Evolutionary conservation across 1,139 yeast genomes (phyloP), one percentile per base, ranked within the genome.

Genomic region (Lodderomyces elongisporus): DNA sequence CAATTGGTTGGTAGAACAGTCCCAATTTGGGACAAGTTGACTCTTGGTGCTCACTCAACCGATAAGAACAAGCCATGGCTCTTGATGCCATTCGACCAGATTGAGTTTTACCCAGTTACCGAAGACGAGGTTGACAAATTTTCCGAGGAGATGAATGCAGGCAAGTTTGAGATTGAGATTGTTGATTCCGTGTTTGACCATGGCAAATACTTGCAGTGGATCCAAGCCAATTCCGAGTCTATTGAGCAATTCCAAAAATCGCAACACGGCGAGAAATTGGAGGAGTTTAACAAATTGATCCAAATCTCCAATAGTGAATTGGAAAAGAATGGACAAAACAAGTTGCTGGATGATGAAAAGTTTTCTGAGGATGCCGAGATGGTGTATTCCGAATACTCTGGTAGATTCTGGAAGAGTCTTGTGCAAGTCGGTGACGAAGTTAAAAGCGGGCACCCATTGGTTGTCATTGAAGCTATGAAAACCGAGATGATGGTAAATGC

Each of bases 381-480:
- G 65, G 87, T 89, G 20, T 88, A 88, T 56, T 89, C 96, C 14
- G 96, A 91, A 56, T 91, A 79, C 53, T 84, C 95, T 9, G 98
- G 97, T 37, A 72, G 97, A 47, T 88, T 91, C 76, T 91, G 97
- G 98, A 91, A 91, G 60, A 77, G 93, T 2, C 66, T 88, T 46
- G 94, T 83, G 22, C 63, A 70, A 35, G 89, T 74, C 29, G 96
- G 96, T n/a, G 93, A 84, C 46, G 60, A 46, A 14, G 94, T 91
- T 21, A 64, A 66, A 34, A 72, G 65, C 37, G 94, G 89, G 23
- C 91, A 85, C 49, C 88, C 88, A 4, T 67, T 91, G 43, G 74
- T 91, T 42, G 87, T 91, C 34, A 85, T 91, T 38, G 97, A 91
- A 58, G 97, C 97, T 35, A 91, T 91, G 97, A 91, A 91, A 68